Percentiles rank a stretch among this genome's conserved stretches.
phyloP scores from a whole-genome alignment of 805 yeast genomes.

The Pichia thaimueangensis region DNA sequence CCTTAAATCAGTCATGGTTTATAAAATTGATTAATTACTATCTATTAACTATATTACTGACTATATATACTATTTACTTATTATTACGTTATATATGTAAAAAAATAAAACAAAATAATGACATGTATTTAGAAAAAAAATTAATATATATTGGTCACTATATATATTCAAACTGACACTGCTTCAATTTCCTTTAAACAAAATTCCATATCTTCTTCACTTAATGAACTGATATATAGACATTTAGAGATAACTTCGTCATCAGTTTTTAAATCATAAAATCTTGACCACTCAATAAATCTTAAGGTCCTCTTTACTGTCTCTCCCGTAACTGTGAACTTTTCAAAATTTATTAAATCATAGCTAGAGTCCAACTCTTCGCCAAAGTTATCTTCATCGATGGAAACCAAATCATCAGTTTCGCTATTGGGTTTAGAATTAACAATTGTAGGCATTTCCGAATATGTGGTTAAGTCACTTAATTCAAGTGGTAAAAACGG shows the following conservation, averaged over 20 bases:
- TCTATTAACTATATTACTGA: too few relatives aligned
- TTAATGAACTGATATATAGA: conserved; percentile 66
- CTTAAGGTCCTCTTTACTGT: conserved; percentile 72
- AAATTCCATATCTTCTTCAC: conserved; percentile 62
- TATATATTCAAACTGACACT: too few relatives aligned
- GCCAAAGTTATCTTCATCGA: conserved; percentile 5
- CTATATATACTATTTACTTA: too few relatives aligned
- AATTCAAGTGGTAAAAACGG: conserved; percentile 87
- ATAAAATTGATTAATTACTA: too few relatives aligned
- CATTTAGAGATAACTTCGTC: conserved; percentile 75
- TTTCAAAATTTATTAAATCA: conserved; percentile 64
- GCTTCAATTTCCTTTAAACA: conserved; percentile 25
- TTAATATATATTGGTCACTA: too few relatives aligned
- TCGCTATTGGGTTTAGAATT: conserved; percentile 15
- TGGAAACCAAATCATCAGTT: conserved; percentile 8
- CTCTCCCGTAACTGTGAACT: conserved; percentile 68
- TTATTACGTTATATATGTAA: too few relatives aligned
- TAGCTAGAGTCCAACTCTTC: conserved; percentile 22
- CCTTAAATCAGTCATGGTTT: too few relatives aligned
- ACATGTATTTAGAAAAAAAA: too few relatives aligned
- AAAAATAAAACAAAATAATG: too few relatives aligned
- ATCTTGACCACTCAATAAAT: conserved; percentile 77
- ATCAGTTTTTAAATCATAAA: conserved; percentile 51
- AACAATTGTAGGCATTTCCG: conserved; percentile 50
- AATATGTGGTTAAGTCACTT: conserved; percentile 74